phyloP scores from a whole-genome alignment of 371 early-diverging fungal species.

The Mucor irregularis region DNA sequence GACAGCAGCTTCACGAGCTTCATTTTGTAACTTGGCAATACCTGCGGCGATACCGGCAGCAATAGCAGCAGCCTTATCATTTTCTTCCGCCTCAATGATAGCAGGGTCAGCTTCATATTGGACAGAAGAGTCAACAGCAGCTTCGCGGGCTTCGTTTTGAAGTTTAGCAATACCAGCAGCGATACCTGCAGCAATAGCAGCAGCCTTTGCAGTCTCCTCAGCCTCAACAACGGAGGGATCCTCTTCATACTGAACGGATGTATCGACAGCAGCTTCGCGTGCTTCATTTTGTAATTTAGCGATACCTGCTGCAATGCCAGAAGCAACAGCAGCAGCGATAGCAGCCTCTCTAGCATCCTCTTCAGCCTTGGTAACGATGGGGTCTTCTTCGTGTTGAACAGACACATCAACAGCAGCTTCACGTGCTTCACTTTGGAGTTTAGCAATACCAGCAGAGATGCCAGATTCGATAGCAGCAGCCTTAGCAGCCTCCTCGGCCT shows the following conservation, averaged over 20 bases:
- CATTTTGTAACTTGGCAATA: no score
- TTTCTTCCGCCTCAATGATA: not conserved
- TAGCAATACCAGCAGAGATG: not conserved
- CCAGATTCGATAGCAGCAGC: slow-evolving; percentile 7
- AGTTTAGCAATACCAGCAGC: slow-evolving; percentile 2
- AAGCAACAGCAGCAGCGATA: no score
- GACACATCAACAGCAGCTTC: not conserved
- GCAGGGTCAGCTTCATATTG: slow-evolving; percentile 7
- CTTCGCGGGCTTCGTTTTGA: not conserved
- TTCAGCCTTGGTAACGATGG: no score
- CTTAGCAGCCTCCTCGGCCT: slow-evolving; percentile 14
- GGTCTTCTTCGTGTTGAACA: no score
- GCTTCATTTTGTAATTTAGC: no score
- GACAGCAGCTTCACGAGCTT: not conserved
- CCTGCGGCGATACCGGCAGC: no score
- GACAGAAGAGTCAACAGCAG: not conserved
- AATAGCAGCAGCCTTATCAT: not conserved
- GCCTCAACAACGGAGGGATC: not conserved
- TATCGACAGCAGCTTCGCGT: no score
- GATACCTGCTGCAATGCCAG: no score
- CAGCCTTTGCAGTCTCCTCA: slow-evolving; percentile 13
- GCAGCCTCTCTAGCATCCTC: no score
- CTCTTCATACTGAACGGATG: no score
- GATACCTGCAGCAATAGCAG: slow-evolving; percentile 13
- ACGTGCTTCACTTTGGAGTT: no score